Evolutionary conservation across 352 stramenopile species (phyloP).

Genomic region (Pythium oligandrum): DNA sequence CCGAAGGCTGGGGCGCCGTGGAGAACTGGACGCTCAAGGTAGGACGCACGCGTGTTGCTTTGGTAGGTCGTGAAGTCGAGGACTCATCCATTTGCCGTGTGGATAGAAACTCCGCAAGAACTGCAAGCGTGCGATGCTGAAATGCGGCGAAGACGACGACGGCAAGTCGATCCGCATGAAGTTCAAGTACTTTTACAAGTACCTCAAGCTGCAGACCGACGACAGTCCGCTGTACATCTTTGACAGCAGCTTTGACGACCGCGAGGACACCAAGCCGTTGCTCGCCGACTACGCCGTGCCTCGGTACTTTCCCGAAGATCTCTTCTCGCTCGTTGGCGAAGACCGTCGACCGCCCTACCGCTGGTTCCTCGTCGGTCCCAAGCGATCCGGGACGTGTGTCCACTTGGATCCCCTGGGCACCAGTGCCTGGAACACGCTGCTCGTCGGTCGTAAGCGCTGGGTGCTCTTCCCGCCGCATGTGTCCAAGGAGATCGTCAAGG

Average conservation of each 20-base stretch:
- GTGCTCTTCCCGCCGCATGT: constrained; percentile 94
- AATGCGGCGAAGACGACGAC: constrained; percentile 79
- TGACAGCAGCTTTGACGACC: constrained; percentile 91
- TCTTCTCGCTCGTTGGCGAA: constrained; percentile 83
- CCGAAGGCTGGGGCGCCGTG: constrained; percentile 63
- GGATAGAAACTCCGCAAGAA: constrained; percentile 51
- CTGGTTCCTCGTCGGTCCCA: constrained; percentile 94
- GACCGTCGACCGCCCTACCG: constrained; percentile 91
- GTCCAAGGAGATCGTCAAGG: constrained; percentile 62
- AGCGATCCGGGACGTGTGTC: constrained; percentile 90
- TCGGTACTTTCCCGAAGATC: constrained; percentile 76
- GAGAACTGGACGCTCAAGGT: constrained; percentile 76
- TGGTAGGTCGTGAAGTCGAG: too few relatives aligned
- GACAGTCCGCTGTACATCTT: constrained; percentile 97
- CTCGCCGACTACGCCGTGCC: constrained; percentile 76
- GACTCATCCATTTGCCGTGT: background rate
- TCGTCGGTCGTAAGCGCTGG: constrained; percentile 94
- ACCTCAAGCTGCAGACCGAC: constrained; percentile 72
- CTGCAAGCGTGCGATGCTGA: constrained; percentile 76
- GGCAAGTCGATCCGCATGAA: constrained; percentile 77
- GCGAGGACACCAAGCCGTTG: constrained; percentile 71
- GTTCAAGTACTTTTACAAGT: constrained; percentile 78
- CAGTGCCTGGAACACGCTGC: constrained; percentile 95
- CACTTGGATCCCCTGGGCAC: constrained; percentile 95
- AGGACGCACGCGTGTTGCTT: background rate